Evolutionary conservation across 352 stramenopile species (phyloP).

Genomic region (Saprolegnia parasitica): DNA sequence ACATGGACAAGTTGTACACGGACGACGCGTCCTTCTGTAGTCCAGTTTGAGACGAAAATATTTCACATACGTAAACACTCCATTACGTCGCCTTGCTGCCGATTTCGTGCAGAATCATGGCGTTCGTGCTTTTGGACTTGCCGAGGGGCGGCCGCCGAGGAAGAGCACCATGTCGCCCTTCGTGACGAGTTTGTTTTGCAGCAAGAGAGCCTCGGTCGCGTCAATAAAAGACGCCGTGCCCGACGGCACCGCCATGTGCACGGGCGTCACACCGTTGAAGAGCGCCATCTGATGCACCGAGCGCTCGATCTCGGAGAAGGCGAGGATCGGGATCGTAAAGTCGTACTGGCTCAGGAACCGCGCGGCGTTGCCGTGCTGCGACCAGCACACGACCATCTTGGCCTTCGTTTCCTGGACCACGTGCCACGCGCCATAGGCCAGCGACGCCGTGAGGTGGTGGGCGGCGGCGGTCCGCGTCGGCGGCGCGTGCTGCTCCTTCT

Average conservation of each 20-base stretch:
- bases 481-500: neutral
- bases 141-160: slow-evolving; percentile 19
- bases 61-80: too few relatives aligned
- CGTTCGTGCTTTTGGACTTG: slow-evolving; percentile 18
- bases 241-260: slow-evolving; percentile 4
- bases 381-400: slow-evolving; percentile 27
- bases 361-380: slow-evolving; percentile 26
- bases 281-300: slow-evolving; percentile 26
- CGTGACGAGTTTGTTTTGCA: slow-evolving; percentile 6
- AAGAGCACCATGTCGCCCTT: slow-evolving; percentile 12
- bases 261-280: slow-evolving; percentile 19
- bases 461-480: slow-evolving; percentile 7
- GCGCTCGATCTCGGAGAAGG: slow-evolving; percentile 14
- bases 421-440: slow-evolving; percentile 25
- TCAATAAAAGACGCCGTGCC: neutral
- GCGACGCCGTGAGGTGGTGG: slow-evolving; percentile 18
- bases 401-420: neutral
- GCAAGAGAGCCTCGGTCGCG: neutral
- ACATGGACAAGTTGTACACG: too few relatives aligned
- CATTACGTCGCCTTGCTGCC: neutral
- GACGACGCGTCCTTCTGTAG: too few relatives aligned
- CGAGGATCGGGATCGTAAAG: slow-evolving; percentile 23
- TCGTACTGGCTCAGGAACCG: slow-evolving; percentile 25
- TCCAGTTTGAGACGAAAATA: too few relatives aligned
- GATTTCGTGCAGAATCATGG: slow-evolving; percentile 26